phyloP scores from a whole-genome alignment of 169 alveolate genomes.

The Plasmodium yoelii region DNA sequence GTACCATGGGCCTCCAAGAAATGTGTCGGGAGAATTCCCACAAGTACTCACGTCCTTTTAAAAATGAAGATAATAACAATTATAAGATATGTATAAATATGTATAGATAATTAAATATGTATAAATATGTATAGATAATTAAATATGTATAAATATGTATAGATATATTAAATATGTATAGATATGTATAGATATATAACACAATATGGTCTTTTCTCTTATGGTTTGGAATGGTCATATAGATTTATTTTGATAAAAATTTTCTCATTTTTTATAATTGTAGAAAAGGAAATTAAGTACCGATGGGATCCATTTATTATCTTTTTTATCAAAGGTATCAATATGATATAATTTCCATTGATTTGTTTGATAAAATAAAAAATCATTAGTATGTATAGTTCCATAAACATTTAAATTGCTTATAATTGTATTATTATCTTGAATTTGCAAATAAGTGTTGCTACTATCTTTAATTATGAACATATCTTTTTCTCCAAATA shows the following conservation, averaged over 20 bases:
- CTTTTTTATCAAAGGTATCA: constrained; percentile 47
- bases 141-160: too few species aligned
- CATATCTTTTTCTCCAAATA: constrained; percentile 27
- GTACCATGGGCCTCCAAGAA: constrained; percentile 75
- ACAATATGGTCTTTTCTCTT: too few species aligned
- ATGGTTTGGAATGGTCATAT: too few species aligned
- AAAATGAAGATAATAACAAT: not conserved
- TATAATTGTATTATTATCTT: constrained; percentile 25
- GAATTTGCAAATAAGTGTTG: constrained; percentile 34
- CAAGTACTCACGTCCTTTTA: constrained; percentile 67
- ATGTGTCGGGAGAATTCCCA: constrained; percentile 58
- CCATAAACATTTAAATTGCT: constrained; percentile 56
- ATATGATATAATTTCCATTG: constrained; percentile 59
- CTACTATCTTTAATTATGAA: constrained; percentile 13
- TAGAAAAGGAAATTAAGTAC: not conserved
- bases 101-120: too few species aligned
- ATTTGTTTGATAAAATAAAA: constrained; percentile 9
- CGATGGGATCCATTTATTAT: constrained; percentile 55
- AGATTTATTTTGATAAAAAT: too few species aligned
- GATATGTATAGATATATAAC: too few species aligned
- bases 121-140: too few species aligned
- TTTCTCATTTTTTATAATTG: too few species aligned
- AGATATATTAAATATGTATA: too few species aligned
- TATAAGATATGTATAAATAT: too few species aligned
- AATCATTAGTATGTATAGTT: constrained; percentile 55